These are phyloP conservation scores for Fusarium oligoseptatum DNA, from an alignment of 2,329 filamentous ascomycete species.

Conservation along the genomic window DNA sequence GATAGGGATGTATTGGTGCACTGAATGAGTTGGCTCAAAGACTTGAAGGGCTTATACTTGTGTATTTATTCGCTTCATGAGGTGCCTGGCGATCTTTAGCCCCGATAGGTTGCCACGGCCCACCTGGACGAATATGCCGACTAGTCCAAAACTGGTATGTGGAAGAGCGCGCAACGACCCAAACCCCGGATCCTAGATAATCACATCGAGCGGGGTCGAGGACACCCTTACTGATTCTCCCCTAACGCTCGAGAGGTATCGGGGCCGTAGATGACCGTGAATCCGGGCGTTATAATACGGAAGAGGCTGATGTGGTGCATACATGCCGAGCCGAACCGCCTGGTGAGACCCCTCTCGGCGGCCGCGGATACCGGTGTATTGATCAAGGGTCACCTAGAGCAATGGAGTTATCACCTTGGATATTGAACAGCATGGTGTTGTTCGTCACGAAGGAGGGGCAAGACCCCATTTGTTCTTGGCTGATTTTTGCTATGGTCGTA, in stretches of 20 bases:
- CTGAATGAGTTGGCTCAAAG: neutral
- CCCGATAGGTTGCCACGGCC: neutral
- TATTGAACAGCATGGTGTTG: neutral
- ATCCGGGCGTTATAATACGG: neutral
- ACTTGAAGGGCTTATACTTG: neutral
- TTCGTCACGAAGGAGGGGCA: neutral
- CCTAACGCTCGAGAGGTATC: constrained; percentile 31
- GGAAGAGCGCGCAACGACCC: neutral
- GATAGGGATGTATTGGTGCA: neutral
- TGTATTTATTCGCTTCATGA: neutral
- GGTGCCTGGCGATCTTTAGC: neutral
- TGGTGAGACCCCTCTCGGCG: neutral
- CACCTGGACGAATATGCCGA: neutral
- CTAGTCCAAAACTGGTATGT: neutral
- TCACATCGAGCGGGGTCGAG: neutral
- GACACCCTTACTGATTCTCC: neutral
- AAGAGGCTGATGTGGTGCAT: neutral
- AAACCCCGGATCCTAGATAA: neutral
- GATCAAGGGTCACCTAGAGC: neutral
- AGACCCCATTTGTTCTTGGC: neutral
- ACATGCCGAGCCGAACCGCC: neutral
- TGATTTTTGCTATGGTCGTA: no score
- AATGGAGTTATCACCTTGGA: neutral
- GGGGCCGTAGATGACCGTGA: constrained; percentile 12
- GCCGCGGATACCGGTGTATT: neutral